phyloP scores from a whole-genome alignment of 2,329 filamentous ascomycete genomes.

The Trichophyton rubrum region DNA sequence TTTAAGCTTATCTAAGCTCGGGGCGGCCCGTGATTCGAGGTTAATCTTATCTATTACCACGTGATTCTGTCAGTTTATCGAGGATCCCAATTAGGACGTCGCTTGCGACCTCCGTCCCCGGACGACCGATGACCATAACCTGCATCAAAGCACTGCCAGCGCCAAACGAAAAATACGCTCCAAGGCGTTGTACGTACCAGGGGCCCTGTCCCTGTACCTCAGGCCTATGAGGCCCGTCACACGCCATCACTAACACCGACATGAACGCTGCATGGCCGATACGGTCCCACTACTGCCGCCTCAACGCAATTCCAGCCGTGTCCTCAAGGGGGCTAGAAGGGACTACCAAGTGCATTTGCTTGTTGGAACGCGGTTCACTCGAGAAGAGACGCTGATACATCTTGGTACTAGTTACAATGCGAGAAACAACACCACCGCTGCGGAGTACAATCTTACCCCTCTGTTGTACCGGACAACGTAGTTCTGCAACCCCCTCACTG shows the following conservation, averaged over 20 bases:
- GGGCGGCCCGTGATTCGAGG: background rate
- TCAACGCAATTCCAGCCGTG: background rate
- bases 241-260: background rate
- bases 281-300: background rate
- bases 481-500: background rate
- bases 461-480: background rate
- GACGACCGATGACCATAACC: background rate
- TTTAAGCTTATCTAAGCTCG: slow-evolving; percentile 3
- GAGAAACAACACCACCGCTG: background rate
- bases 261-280: background rate
- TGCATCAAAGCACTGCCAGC: background rate
- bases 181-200: background rate
- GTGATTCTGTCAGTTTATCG: background rate
- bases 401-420: background rate
- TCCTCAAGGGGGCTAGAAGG: background rate
- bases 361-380: background rate
- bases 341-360: background rate
- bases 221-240: background rate
- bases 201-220: background rate
- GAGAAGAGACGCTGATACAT: background rate
- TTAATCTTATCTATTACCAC: background rate
- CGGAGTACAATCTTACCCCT: background rate
- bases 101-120: background rate
- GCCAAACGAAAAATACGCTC: background rate
- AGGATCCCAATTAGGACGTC: background rate